phyloP scores from a whole-genome alignment of 345 rosid species.

The Erysimum cheiranthoides region DNA sequence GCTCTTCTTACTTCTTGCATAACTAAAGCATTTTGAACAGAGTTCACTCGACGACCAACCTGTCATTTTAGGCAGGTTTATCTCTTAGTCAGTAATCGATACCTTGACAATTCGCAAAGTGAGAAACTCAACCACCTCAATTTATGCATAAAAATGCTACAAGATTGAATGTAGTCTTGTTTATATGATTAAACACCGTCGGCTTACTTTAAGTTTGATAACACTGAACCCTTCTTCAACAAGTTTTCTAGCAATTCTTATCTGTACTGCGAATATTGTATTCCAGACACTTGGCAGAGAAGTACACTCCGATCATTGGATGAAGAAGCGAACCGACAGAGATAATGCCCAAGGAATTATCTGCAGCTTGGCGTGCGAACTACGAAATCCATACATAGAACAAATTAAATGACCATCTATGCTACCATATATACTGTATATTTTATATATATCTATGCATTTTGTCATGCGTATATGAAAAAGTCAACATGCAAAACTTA shows the following conservation, averaged over 20 bases:
- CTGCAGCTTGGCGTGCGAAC: conserved; percentile 66
- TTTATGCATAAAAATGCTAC: conserved; percentile 14
- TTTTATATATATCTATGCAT: background rate
- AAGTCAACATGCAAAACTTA: conserved; percentile 6
- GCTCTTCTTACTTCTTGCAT: conserved; percentile 78
- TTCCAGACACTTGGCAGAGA: conserved; percentile 54
- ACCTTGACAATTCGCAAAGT: conserved; percentile 7
- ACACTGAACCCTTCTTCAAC: conserved; percentile 83
- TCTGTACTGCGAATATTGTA: conserved; percentile 78
- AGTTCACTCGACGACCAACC: conserved; percentile 85
- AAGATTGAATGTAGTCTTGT: conserved; percentile 30
- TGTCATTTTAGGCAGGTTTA: conserved; percentile 48
- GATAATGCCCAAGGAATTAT: conserved; percentile 53
- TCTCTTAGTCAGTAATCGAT: conserved; percentile 30
- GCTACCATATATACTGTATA: conserved; percentile 9
- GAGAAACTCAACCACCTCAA: conserved; percentile 24
- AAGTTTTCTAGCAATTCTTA: conserved; percentile 61
- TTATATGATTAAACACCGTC: conserved; percentile 16
- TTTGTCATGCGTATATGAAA: conserved; percentile 4
- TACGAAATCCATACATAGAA: conserved; percentile 7
- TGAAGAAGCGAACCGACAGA: conserved; percentile 50
- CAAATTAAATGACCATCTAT: conserved; percentile 13
- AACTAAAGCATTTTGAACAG: conserved; percentile 76
- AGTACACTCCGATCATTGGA: conserved; percentile 43
- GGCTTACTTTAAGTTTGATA: conserved; percentile 85